Evolutionary conservation across 495 filamentous ascomycete species (phyloP).

Genomic region (Rhypophila decipiens): DNA sequence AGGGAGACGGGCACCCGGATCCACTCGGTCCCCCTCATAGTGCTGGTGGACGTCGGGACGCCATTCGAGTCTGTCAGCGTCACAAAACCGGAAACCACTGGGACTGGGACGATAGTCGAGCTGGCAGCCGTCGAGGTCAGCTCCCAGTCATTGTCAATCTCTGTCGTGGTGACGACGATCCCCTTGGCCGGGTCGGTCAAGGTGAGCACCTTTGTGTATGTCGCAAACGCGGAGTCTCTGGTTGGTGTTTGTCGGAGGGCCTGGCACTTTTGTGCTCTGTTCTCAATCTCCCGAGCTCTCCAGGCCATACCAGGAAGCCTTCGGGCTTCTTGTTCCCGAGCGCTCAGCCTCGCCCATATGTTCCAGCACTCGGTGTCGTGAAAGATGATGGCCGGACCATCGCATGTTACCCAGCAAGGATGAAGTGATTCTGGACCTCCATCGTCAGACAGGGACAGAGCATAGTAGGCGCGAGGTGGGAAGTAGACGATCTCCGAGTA

Average conservation of each 20-base stretch:
- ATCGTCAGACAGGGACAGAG: too few relatives aligned
- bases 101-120: not conserved
- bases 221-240: not conserved
- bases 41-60: not conserved
- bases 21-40: too few relatives aligned
- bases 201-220: too few relatives aligned
- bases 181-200: not conserved
- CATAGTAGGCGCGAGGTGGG: too few relatives aligned
- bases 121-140: not conserved
- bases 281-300: not conserved
- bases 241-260: not conserved
- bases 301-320: not conserved
- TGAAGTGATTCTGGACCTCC: not conserved
- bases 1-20: not conserved
- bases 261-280: too few relatives aligned
- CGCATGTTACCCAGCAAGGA: not conserved
- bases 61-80: not conserved
- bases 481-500: not conserved
- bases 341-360: not conserved
- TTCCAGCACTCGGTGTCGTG: not conserved
- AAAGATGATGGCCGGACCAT: slow-evolving; percentile 1
- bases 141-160: not conserved
- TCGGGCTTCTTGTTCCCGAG: not conserved
- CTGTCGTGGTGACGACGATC: not conserved
- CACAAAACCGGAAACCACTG: not conserved